Evolutionary conservation across 176 grass and related monocot species (phyloP), one percentile per base, ranked within the genome.

Genomic region (Dendrocalamus sinicus): DNA sequence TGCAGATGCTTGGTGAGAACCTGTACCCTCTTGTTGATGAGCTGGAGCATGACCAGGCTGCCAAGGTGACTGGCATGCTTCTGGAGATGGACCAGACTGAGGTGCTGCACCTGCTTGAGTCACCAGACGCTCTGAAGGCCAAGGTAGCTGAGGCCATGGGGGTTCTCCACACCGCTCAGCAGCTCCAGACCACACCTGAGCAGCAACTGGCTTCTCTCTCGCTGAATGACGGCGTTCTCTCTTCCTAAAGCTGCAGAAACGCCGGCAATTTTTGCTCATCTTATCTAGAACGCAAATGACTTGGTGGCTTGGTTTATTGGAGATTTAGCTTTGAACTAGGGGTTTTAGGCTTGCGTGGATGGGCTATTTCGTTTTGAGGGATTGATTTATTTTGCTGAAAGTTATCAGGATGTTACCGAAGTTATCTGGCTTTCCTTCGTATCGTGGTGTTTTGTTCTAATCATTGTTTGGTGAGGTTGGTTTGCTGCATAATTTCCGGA

Each of bases 81-180:
- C 71, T 99, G 45, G 96, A 99, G 91, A 99, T 99, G 96, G 96
- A 99, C 62, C 93, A 95, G 87, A 93, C 90, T 28, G 96, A 99
- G 75, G 92, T 99, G 44, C 60, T 99, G 45, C 93, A 99, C 85
- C 82, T 99, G 77, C 81, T 99, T 0, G 96, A 99, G 79, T 99
- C 96, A 0, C 96, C 96, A 17, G 91, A 96, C 7, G 93, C 92
- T 43, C 84, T 99, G 11, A 99, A 92, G 83, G 80, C 86, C 58
- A 99, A 99, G 86, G 93, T 99, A 16, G 90, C 86, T 32, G 96
- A 99, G 82, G 96, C 96, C 17, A 95, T 96, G 96, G 90, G 88
- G 26, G 96, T 99, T 81, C 86, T 96, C 57, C 84, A 85, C 39
- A 84, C 63, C 4, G 91, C 93, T n/a, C 89, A 92, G 80, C 91